phyloP scores from a whole-genome alignment of 805 yeast species.

The Ogataea glucozyma region DNA sequence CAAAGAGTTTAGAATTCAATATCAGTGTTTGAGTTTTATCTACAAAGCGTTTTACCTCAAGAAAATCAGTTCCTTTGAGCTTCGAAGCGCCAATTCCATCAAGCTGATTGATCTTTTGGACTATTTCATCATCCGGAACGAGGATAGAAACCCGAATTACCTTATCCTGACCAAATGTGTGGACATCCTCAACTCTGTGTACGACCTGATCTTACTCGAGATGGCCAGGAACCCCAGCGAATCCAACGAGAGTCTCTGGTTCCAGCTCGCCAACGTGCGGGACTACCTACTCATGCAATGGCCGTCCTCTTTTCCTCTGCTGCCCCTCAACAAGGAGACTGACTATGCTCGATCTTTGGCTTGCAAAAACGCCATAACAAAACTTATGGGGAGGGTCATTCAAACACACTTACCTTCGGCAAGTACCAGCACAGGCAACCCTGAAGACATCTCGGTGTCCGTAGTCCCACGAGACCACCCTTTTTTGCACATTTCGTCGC shows the following conservation, averaged over 20 bases:
- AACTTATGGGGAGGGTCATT: conserved; percentile 64
- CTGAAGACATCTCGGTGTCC: conserved; percentile 47
- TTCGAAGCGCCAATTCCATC: conserved; percentile 21
- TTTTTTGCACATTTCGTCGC: conserved; percentile 47
- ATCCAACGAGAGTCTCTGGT: conserved; percentile 52
- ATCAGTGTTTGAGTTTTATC: conserved; percentile 28
- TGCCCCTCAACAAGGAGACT: conserved; percentile 48
- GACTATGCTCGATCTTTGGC: conserved; percentile 55
- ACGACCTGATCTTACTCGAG: conserved; percentile 45
- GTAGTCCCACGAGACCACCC: conserved; percentile 62
- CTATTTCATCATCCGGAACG: conserved; percentile 24
- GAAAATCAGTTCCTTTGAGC: conserved; percentile 23
- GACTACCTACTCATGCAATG: conserved; percentile 59
- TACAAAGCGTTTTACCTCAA: conserved; percentile 28
- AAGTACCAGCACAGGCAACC: conserved; percentile 6
- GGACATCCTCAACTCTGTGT: conserved; percentile 42
- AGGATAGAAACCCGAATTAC: conserved; percentile 23
- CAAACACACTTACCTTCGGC: conserved; percentile 48
- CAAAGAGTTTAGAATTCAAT: conserved; percentile 20
- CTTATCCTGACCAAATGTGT: conserved; percentile 29
- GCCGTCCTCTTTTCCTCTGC: conserved; percentile 56
- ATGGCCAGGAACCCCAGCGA: conserved; percentile 50
- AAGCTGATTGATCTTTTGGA: conserved; percentile 28
- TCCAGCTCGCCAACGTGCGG: conserved; percentile 55
- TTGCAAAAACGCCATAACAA: conserved; percentile 66